Conservation (phyloP, 768 basidiomycete genomes). For the Chalciporus chontae region DNA sequence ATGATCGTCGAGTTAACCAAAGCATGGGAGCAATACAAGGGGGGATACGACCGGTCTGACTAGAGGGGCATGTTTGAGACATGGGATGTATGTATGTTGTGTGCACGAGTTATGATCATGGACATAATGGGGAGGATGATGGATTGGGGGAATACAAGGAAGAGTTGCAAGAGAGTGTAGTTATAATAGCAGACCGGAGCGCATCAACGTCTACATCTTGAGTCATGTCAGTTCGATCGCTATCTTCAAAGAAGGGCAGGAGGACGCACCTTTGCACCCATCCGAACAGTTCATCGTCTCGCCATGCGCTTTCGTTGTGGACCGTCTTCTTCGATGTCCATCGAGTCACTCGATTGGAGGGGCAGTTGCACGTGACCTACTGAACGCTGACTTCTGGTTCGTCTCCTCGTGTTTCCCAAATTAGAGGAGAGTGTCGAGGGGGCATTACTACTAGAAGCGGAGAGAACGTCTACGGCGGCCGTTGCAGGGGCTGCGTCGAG, state of each 20-base stretch:
- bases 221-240: background rate
- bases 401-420: conserved; percentile 41
- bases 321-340: conserved; percentile 76
- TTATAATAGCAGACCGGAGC: conserved; percentile 11
- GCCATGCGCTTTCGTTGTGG: conserved; percentile 74
- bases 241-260: background rate
- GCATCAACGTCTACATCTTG: conserved; percentile 8
- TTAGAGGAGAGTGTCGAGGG: conserved; percentile 19
- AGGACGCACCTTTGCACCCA: background rate
- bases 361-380: conserved; percentile 37
- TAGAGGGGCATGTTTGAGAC: conserved; percentile 2
- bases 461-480: conserved; percentile 34
- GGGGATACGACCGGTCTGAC: background rate
- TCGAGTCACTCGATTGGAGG: conserved; percentile 45
- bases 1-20: conserved; percentile 9
- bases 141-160: background rate
- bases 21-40: conserved; percentile 12
- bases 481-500: conserved; percentile 50
- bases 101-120: conserved; percentile 13
- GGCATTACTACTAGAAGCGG: conserved; percentile 35
- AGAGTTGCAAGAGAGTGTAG: background rate
- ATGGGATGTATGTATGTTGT: conserved; percentile 10
- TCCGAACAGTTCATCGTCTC: conserved; percentile 42
- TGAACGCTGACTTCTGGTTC: conserved; percentile 52
- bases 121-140: background rate